Evolutionary conservation across 1,284 basidiomycete species (phyloP), one percentile per base, ranked within the genome.

Genomic region (Cutaneotrichosporon mucoides): DNA sequence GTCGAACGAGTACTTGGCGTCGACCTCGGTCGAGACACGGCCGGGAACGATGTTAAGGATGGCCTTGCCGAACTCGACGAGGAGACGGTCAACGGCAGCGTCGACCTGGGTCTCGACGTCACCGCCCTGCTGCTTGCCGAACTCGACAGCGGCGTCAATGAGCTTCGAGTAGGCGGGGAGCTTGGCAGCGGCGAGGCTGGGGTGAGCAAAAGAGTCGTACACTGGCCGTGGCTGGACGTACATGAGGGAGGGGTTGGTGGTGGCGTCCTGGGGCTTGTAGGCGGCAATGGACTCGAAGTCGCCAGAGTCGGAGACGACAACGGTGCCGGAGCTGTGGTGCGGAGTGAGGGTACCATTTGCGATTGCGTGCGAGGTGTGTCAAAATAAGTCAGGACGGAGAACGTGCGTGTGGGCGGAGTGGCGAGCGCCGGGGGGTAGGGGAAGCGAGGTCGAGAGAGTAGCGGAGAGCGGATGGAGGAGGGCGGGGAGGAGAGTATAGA

Each of bases 1-100:
- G 83, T 98, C 89, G 80, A 95, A 98, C 65, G 95, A 98, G 66
- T 98, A 86, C 68, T 89, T 87, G 61, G 96, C 95, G 79, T 99
- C 95, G 68, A 99, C 94, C 81, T 99, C 95, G 67, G 95, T 99
- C 54, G 95, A 99, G 68, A 99, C 95, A 79, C 95, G 90, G 66
- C 95, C 96, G 62, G 96, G 95, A 75, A 99, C 92, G 79, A 99
- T 92, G 69, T 84, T 83, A 61, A 99, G 84, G 76, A 99, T 98
- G 82, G 90, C 92, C 79, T 87, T 88, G 70, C 95, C 95, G 80
- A 99, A 99, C 78, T 92, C 92, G 73, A 98, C 92, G 64, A 97
- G 87, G 68, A 99, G 84, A 69, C 91, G 87, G 81, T 99, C 95
- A 62, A 88, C 82, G 61, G 94, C 92, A 66, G 84, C 81, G 69